These are phyloP conservation scores for Stephania cephalantha DNA, from an alignment of 164 flowering plant genomes.

Conservation along the genomic window DNA sequence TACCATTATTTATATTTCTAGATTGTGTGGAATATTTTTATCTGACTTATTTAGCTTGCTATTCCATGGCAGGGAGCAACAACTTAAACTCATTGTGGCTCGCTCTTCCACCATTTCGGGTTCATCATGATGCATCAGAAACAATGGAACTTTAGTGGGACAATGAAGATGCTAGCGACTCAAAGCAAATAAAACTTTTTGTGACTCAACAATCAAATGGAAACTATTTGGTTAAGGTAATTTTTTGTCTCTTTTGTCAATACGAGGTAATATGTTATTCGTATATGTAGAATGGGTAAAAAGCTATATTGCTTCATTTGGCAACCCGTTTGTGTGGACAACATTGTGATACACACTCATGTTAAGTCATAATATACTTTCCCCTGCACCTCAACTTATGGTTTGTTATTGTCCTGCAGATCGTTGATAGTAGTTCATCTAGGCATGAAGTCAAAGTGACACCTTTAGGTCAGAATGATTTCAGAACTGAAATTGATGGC, in stretches of 20 bases:
- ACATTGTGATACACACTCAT: too few relatives aligned
- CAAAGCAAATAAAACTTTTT: constrained; percentile 33
- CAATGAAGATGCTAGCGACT: constrained; percentile 33
- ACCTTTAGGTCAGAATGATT: constrained; percentile 39
- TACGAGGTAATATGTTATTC: too few relatives aligned
- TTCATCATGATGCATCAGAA: constrained; percentile 56
- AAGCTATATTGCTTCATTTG: too few relatives aligned
- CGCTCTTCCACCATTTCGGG: constrained; percentile 76
- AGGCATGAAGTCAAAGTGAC: constrained; percentile 43
- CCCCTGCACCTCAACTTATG: neutral
- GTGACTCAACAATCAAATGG: constrained; percentile 62
- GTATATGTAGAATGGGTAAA: too few relatives aligned
- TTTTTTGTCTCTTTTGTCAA: too few relatives aligned
- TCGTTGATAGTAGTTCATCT: constrained; percentile 33
- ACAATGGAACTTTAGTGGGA: constrained; percentile 78
- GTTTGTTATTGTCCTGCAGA: constrained; percentile 24
- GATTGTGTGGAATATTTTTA: neutral
- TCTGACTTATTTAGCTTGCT: constrained; percentile 6
- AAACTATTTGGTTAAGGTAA: constrained; percentile 70
- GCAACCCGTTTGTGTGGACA: too few relatives aligned
- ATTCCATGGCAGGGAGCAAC: constrained; percentile 31
- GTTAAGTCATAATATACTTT: neutral
- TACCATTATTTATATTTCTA: neutral
- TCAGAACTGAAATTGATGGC: constrained; percentile 66
- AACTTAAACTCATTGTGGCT: constrained; percentile 62